These are phyloP conservation scores for Neurospora terricola DNA, from an alignment of 495 filamentous ascomycete genomes.

Conservation along the genomic window DNA sequence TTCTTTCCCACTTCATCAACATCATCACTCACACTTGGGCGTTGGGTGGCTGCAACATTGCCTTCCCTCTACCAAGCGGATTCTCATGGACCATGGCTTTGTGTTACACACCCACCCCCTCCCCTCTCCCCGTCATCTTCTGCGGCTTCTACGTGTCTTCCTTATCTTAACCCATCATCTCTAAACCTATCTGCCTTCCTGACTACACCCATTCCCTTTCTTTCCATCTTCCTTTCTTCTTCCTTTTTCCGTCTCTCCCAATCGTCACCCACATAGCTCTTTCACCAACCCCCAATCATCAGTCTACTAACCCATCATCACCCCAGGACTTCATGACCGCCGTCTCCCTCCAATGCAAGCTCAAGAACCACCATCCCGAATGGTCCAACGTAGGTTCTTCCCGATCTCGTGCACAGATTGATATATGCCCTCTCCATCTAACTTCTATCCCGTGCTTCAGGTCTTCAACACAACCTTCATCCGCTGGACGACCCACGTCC, in stretches of 20 bases:
- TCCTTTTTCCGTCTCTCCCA: neutral
- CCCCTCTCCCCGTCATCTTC: no score
- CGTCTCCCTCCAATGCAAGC: constrained; percentile 45
- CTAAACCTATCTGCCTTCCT: neutral
- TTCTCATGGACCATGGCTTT: neutral
- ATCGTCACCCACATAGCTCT: neutral
- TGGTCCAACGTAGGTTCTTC: constrained; percentile 39
- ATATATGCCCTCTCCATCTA: neutral
- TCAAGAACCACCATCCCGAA: constrained; percentile 51
- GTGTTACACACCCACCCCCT: neutral
- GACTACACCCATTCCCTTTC: neutral
- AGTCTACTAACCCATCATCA: neutral
- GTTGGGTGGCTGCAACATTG: neutral
- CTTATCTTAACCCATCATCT: neutral
- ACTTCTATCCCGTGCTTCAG: constrained; percentile 16
- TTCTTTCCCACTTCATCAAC: no score
- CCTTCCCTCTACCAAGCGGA: neutral
- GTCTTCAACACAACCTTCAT: constrained; percentile 52
- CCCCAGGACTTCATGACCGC: constrained; percentile 50
- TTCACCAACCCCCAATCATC: neutral
- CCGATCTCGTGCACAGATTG: no score
- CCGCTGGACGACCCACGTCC: constrained; percentile 67
- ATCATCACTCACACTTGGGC: no score
- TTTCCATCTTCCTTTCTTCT: neutral
- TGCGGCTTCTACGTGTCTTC: neutral